Evolutionary conservation across 148 eudicot genomes (phyloP).

Genomic region (Rhododendron ovatum): DNA sequence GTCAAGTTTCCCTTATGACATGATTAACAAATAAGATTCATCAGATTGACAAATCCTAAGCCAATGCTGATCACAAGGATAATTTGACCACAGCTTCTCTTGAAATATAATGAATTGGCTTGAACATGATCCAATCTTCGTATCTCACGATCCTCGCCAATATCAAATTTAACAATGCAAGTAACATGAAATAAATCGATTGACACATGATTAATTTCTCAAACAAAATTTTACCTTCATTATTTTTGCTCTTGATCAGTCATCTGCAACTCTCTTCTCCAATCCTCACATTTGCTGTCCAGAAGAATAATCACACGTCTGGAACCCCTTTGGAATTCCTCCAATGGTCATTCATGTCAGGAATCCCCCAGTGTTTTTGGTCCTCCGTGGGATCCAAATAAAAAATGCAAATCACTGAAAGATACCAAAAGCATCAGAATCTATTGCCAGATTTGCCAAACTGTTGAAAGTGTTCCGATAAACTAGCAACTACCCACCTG

Average conservation of each 20-base stretch:
- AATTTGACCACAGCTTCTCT: background rate
- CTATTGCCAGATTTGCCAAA: background rate
- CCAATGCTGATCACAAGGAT: background rate
- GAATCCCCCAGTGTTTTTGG: background rate
- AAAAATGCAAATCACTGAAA: background rate
- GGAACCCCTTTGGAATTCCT: background rate
- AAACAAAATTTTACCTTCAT: background rate
- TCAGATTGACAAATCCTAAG: no score
- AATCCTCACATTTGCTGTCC: background rate
- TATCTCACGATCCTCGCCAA: no score
- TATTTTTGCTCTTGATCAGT: background rate
- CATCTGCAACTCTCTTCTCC: background rate
- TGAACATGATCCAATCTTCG: background rate
- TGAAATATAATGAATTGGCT: background rate
- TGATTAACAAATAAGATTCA: no score
- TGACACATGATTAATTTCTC: background rate
- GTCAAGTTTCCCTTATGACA: background rate
- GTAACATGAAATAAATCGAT: background rate
- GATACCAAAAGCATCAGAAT: background rate
- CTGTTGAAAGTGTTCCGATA: background rate
- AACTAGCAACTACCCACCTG: constrained; percentile 13
- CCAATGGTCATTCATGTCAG: background rate
- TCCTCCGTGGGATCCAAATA: background rate
- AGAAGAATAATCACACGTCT: constrained; percentile 9
- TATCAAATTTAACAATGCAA: no score